Percentiles rank a stretch among this genome's conserved stretches.
phyloP scores from a whole-genome alignment of 805 yeast species.

The Starmerella riodocensis region DNA sequence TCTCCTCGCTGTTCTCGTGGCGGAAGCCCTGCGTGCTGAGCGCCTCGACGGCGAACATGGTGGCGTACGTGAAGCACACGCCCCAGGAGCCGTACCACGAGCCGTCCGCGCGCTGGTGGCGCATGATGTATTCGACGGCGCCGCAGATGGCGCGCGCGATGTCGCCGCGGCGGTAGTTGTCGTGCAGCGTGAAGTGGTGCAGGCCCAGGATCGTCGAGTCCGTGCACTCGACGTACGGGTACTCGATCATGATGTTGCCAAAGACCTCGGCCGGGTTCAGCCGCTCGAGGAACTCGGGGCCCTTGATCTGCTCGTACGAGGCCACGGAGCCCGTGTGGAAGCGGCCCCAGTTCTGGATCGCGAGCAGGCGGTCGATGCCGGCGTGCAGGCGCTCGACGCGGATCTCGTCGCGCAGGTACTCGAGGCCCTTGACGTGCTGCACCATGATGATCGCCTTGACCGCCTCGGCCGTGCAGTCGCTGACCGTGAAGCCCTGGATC shows the following conservation, averaged over 20 bases:
- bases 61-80: slow-evolving; percentile 86
- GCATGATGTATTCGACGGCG: slow-evolving; percentile 60
- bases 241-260: slow-evolving; percentile 96
- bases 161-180: slow-evolving; percentile 51
- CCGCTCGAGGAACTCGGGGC: slow-evolving; percentile 59
- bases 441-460: slow-evolving; percentile 90
- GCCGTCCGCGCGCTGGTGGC: slow-evolving; percentile 65
- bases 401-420: slow-evolving; percentile 40
- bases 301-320: slow-evolving; percentile 75
- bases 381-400: slow-evolving; percentile 41
- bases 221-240: slow-evolving; percentile 95
- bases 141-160: slow-evolving; percentile 55
- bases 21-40: slow-evolving; percentile 51
- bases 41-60: slow-evolving; percentile 96
- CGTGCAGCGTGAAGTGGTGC: slow-evolving; percentile 56
- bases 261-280: slow-evolving; percentile 96
- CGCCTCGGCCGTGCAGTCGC: slow-evolving; percentile 95
- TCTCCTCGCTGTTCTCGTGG: slow-evolving; percentile 50
- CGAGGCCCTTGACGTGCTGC: slow-evolving; percentile 45
- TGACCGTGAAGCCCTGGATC: slow-evolving; percentile 89
- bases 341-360: slow-evolving; percentile 63
- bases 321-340: slow-evolving; percentile 87
- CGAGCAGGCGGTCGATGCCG: slow-evolving; percentile 64
- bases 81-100: slow-evolving; percentile 99
- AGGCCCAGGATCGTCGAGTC: slow-evolving; percentile 88